phyloP scores from a whole-genome alignment of 2,329 filamentous ascomycete species.

The Diaporthe eres region DNA sequence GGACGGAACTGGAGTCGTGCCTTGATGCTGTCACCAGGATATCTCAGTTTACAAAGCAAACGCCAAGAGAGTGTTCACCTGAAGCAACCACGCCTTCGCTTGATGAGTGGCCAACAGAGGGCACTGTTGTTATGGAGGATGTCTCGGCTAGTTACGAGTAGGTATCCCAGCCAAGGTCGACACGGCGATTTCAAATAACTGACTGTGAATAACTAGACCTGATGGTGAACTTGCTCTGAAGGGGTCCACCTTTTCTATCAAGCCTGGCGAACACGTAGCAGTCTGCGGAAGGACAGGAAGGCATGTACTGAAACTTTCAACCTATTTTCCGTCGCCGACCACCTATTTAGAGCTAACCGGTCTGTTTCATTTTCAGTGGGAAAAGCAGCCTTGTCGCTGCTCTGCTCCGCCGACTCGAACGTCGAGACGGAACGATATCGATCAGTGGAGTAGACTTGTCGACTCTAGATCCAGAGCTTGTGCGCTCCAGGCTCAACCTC shows the following conservation, averaged over 20 bases:
- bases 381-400: conserved; percentile 41
- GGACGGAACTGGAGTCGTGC: conserved; percentile 42
- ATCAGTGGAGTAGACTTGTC: conserved; percentile 41
- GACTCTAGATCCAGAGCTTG: conserved; percentile 21
- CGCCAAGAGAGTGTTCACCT: background rate
- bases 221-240: background rate
- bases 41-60: background rate
- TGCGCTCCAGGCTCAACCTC: conserved; percentile 52
- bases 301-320: no score
- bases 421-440: conserved; percentile 31
- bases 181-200: background rate
- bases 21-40: conserved; percentile 40
- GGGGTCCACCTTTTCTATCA: conserved; percentile 1
- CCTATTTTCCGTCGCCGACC: no score
- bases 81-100: background rate
- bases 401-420: conserved; percentile 41
- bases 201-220: background rate
- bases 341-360: no score
- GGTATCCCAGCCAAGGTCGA: background rate
- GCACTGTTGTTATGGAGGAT: background rate
- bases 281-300: conserved; percentile 34
- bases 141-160: conserved; percentile 18
- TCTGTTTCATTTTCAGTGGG: conserved; percentile 32
- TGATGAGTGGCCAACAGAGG: background rate
- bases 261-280: conserved; percentile 17